Conservation (phyloP, 805 yeast genomes). For the Huiozyma naganishii region DNA sequence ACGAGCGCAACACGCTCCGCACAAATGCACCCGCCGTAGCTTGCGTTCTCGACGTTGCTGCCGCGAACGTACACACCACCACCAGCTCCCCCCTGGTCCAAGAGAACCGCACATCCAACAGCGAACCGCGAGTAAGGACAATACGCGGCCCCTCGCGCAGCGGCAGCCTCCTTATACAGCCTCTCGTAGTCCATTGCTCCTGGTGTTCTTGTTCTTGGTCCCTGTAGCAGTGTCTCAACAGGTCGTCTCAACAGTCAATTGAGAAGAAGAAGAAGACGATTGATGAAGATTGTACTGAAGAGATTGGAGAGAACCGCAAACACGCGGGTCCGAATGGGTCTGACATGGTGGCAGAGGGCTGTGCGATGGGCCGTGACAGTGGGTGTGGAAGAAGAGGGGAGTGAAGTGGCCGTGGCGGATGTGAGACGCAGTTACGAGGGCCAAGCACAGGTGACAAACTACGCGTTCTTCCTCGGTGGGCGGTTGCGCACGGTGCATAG, state of each 20-base stretch:
- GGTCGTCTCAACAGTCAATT: no score
- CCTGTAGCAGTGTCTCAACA: background rate
- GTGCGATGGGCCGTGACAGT: background rate
- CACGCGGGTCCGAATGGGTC: background rate
- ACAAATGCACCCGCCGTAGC: constrained; percentile 70
- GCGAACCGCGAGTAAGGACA: constrained; percentile 38
- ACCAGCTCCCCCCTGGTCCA: constrained; percentile 17
- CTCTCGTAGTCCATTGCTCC: background rate
- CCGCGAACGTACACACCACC: constrained; percentile 48
- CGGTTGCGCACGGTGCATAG: constrained; percentile 38
- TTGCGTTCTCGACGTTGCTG: constrained; percentile 89
- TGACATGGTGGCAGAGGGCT: no score
- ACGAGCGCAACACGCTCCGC: constrained; percentile 65
- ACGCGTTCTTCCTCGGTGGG: constrained; percentile 56
- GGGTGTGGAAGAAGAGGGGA: background rate
- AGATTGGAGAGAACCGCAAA: background rate
- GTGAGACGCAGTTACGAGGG: background rate
- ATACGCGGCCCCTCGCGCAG: constrained; percentile 35
- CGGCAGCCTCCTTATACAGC: constrained; percentile 22
- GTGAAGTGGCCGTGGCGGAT: background rate
- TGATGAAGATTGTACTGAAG: no score
- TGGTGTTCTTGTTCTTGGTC: background rate
- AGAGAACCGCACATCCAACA: constrained; percentile 72
- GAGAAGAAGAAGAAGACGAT: no score
- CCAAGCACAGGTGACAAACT: constrained; percentile 24